Conservation (phyloP, 306 rosid species). For the Amphicarpaea edgeworthii region DNA sequence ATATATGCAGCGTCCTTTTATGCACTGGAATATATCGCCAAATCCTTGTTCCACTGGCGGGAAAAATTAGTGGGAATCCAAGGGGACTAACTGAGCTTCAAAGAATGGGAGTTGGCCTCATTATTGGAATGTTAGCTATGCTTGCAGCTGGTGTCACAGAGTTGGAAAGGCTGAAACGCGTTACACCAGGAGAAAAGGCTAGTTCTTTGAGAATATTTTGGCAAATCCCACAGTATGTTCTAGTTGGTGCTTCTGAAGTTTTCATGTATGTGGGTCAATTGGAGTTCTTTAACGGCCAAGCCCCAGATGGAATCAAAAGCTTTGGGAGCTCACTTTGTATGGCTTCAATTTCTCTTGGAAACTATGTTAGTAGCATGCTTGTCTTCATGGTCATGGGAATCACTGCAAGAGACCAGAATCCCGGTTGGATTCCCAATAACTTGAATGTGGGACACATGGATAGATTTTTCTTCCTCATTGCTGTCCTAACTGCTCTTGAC, state of each 20-base stretch:
- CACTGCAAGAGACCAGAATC: slow-evolving; percentile 46
- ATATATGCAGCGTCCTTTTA: slow-evolving; percentile 60
- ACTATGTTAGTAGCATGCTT: slow-evolving; percentile 62
- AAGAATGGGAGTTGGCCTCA: slow-evolving; percentile 69
- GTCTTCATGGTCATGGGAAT: slow-evolving; percentile 54
- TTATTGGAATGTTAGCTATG: slow-evolving; percentile 65
- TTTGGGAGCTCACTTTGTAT: slow-evolving; percentile 70
- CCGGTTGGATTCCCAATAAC: slow-evolving; percentile 67
- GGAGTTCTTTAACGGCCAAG: slow-evolving; percentile 67
- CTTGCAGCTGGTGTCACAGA: slow-evolving; percentile 63
- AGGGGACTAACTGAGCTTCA: slow-evolving; percentile 64
- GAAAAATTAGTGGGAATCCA: slow-evolving; percentile 52
- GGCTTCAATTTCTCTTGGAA: slow-evolving; percentile 74
- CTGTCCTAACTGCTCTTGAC: slow-evolving; percentile 55
- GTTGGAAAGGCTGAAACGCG: slow-evolving; percentile 45
- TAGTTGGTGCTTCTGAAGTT: slow-evolving; percentile 71
- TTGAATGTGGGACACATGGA: slow-evolving; percentile 61
- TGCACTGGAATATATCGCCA: slow-evolving; percentile 58
- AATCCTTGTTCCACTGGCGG: slow-evolving; percentile 53
- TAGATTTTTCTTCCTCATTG: slow-evolving; percentile 62
- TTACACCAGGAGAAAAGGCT: slow-evolving; percentile 41
- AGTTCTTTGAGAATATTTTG: slow-evolving; percentile 57
- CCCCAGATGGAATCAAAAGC: slow-evolving; percentile 70
- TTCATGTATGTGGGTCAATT: slow-evolving; percentile 67
- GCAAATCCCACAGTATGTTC: slow-evolving; percentile 65